Conservation (phyloP, 768 basidiomycete genomes). For the Lentinula edodes region DNA sequence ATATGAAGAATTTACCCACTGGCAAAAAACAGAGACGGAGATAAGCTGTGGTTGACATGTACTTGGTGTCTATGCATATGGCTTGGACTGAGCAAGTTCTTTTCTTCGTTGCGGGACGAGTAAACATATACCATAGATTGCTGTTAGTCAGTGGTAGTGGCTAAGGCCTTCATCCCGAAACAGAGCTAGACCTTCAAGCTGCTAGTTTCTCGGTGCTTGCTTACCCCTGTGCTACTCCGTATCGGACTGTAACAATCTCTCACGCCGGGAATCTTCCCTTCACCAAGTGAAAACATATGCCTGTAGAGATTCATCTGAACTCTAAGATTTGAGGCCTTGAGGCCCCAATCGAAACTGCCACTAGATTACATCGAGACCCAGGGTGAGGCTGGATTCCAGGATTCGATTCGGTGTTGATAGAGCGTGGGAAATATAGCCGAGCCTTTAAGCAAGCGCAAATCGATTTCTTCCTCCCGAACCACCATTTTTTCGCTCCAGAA, state of each 20-base stretch:
- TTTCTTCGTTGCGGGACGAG: too few species aligned
- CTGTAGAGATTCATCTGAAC: neutral
- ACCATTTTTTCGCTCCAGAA: slow-evolving; percentile 23
- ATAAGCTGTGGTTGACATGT: neutral
- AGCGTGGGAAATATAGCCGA: neutral
- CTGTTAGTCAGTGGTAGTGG: too few species aligned
- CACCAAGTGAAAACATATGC: neutral
- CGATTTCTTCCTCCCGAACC: slow-evolving; percentile 17
- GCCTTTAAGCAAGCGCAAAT: neutral
- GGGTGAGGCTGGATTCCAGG: neutral
- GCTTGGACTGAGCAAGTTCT: too few species aligned
- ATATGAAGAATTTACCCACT: slow-evolving; percentile 51
- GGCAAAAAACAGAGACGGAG: slow-evolving; percentile 34
- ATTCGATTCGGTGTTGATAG: neutral
- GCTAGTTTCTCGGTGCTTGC: too few species aligned
- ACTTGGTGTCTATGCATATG: too few species aligned
- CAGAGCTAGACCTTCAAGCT: too few species aligned
- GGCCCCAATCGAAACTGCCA: neutral
- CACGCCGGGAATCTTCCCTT: neutral
- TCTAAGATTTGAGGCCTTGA: neutral
- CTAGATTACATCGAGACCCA: neutral
- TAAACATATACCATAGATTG: too few species aligned
- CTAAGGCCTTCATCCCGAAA: too few species aligned
- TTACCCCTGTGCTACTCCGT: too few species aligned
- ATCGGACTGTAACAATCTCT: neutral